These are phyloP conservation scores for Chytriomyces sp. DNA, from an alignment of 192 early-diverging fungal species.

Conservation along the genomic window DNA sequence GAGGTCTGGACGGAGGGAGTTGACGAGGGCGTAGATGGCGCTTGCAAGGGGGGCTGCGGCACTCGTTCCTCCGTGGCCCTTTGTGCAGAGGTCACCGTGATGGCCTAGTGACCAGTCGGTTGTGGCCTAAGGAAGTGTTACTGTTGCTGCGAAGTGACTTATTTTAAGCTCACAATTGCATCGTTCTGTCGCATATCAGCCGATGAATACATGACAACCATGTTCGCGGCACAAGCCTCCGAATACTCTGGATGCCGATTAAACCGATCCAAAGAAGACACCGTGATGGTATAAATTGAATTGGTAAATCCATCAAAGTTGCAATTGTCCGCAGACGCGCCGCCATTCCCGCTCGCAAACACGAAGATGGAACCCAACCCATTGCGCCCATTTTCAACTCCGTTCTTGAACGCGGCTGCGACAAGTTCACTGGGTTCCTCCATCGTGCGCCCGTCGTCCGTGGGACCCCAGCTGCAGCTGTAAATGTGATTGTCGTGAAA, in stretches of 20 bases:
- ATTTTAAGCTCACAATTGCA: constrained; percentile 3
- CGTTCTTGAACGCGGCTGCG: constrained; percentile 82
- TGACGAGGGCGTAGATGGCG: constrained; percentile 82
- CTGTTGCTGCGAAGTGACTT: neutral
- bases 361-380: constrained; percentile 89
- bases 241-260: constrained; percentile 82
- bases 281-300: constrained; percentile 91
- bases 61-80: constrained; percentile 85
- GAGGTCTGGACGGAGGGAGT: constrained; percentile 75
- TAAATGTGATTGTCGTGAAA: constrained; percentile 92
- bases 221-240: constrained; percentile 83
- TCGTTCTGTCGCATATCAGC: constrained; percentile 5
- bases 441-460: constrained; percentile 81
- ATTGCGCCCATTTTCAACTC: constrained; percentile 77
- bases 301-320: constrained; percentile 97
- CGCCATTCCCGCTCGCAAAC: constrained; percentile 94
- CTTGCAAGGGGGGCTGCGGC: constrained; percentile 93
- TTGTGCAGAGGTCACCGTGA: constrained; percentile 59
- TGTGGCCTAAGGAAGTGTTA: constrained; percentile 68
- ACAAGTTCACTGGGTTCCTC: constrained; percentile 82
- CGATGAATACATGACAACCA: constrained; percentile 85
- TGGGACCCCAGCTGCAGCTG: constrained; percentile 94
- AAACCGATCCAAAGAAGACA: constrained; percentile 78
- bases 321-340: constrained; percentile 71
- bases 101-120: constrained; percentile 72